phyloP scores from a whole-genome alignment of 495 filamentous ascomycete genomes.

The Xylaria castorea region DNA sequence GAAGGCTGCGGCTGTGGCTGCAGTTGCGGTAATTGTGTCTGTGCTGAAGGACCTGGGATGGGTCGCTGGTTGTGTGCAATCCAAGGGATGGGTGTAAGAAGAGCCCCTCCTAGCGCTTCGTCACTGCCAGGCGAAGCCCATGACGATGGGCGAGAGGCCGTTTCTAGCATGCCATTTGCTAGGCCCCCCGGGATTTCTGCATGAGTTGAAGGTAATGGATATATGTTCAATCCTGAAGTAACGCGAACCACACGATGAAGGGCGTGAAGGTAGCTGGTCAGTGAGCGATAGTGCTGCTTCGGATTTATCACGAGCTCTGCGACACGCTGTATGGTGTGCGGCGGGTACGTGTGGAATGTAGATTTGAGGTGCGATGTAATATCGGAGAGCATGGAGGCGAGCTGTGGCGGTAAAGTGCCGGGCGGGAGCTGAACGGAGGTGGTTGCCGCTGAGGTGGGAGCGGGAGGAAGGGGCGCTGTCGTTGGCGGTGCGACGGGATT shows the following conservation, averaged over 20 bases:
- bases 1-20: constrained; percentile 28
- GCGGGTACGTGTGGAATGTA: constrained; percentile 76
- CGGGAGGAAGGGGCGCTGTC: constrained; percentile 29
- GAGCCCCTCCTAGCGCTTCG: constrained; percentile 87
- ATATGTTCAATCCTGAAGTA: constrained; percentile 78
- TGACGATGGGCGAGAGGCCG: constrained; percentile 68
- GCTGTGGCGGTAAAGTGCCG: constrained; percentile 65
- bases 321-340: constrained; percentile 91
- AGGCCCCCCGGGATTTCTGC: constrained; percentile 49
- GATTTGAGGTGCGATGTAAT: constrained; percentile 71
- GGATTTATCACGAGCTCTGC: constrained; percentile 87
- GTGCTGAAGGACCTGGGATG: constrained; percentile 16
- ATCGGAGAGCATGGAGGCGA: constrained; percentile 66
- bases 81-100: constrained; percentile 96
- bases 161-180: constrained; percentile 67
- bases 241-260: constrained; percentile 92
- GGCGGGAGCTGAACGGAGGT: constrained; percentile 34
- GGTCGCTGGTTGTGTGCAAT: constrained; percentile 50
- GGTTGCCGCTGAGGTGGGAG: constrained; percentile 20
- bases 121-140: constrained; percentile 69
- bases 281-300: constrained; percentile 75
- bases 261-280: constrained; percentile 86
- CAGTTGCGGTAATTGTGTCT: constrained; percentile 29
- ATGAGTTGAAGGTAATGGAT: constrained; percentile 77
- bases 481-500: constrained; percentile 39